Conservation (phyloP, 495 filamentous ascomycete species). For the Penicillium paradoxum region DNA sequence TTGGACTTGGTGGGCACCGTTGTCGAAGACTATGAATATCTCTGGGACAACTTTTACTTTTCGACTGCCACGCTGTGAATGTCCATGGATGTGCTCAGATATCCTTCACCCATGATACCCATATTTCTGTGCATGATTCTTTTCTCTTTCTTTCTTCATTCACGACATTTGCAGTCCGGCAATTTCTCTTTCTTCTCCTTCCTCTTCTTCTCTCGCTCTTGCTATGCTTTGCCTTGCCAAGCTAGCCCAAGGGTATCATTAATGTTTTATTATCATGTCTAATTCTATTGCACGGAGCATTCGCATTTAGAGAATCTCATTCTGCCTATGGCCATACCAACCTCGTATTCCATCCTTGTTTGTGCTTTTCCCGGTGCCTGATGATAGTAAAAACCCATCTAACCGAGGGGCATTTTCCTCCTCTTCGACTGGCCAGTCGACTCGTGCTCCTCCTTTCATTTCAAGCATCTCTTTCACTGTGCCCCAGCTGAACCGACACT, state of each 20-base stretch:
- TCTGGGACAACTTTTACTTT: constrained; percentile 99
- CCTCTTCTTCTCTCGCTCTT: constrained; percentile 4
- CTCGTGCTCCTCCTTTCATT: constrained; percentile 53
- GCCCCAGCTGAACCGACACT: constrained; percentile 92
- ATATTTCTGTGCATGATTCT: constrained; percentile 8
- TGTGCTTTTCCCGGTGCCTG: constrained; percentile 20
- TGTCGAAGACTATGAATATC: constrained; percentile 90
- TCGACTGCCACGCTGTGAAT: constrained; percentile 61
- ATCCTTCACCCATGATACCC: constrained; percentile 24
- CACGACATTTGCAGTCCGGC: constrained; percentile 3
- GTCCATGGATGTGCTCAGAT: background rate
- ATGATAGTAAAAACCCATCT: constrained; percentile 63
- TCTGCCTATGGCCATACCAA: constrained; percentile 39
- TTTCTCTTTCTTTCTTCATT: background rate
- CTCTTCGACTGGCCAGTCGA: constrained; percentile 80
- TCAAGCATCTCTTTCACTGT: constrained; percentile 93
- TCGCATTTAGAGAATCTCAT: constrained; percentile 27
- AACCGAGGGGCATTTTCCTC: constrained; percentile 59
- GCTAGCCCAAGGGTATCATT: constrained; percentile 22
- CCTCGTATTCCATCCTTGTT: constrained; percentile 30
- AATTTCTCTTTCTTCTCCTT: constrained; percentile 6
- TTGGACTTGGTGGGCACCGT: constrained; percentile 75
- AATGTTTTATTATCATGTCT: constrained; percentile 21
- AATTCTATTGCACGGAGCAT: background rate
- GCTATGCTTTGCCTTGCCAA: background rate